Evolutionary conservation across 306 rosid genomes (phyloP).

Genomic region (Potentilla sterilis): DNA sequence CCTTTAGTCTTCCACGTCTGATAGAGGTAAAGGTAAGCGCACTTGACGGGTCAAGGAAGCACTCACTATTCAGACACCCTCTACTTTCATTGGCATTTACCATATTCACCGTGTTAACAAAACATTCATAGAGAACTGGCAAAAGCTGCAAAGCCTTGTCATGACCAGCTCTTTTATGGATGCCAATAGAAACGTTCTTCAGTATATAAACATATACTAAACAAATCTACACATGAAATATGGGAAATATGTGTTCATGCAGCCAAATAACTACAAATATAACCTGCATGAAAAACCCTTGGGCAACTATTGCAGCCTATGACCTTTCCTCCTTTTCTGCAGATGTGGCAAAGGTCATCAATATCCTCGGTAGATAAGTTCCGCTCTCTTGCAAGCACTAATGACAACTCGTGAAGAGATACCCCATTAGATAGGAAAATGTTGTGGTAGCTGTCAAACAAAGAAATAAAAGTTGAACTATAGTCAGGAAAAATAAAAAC

Average conservation of each 20-base stretch:
- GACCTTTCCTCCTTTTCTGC: conserved; percentile 82
- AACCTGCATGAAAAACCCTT: conserved; percentile 82
- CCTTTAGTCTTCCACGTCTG: background rate
- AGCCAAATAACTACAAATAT: conserved; percentile 12
- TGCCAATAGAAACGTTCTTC: background rate
- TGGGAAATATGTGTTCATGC: background rate
- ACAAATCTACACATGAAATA: background rate
- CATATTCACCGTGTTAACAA: background rate
- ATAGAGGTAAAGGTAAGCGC: too few relatives aligned
- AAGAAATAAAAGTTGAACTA: conserved; percentile 16
- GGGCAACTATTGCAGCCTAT: conserved; percentile 95
- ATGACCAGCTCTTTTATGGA: background rate
- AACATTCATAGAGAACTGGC: background rate
- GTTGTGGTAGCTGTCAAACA: conserved; percentile 68
- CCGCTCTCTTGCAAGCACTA: conserved; percentile 57
- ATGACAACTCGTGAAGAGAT: conserved; percentile 86
- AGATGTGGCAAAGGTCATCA: conserved; percentile 84
- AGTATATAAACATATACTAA: background rate
- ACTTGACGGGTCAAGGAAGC: too few relatives aligned
- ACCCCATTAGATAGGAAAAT: conserved; percentile 90
- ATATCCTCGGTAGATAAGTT: conserved; percentile 53
- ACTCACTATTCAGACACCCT: background rate
- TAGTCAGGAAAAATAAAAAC: background rate
- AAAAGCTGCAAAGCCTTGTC: background rate
- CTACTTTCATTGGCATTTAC: background rate